Base-by-base conservation (phyloP, 2,329 filamentous ascomycete genomes). In the Gnomoniopsis sp. region DNA sequence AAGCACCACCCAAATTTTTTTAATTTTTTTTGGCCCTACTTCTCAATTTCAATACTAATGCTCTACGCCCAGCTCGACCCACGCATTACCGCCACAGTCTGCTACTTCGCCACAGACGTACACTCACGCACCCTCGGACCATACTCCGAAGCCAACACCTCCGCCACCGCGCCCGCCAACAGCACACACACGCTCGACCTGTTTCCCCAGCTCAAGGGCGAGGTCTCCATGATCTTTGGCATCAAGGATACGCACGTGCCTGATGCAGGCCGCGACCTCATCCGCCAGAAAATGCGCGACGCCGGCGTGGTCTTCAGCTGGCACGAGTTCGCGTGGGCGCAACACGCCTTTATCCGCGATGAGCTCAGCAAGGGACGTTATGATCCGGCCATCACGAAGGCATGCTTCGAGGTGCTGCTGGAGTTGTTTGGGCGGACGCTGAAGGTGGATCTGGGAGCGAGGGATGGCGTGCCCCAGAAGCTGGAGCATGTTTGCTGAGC, bases 291-390 rank as follows among this genome's bases (percentile, higher is more conserved):
- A 62, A 79, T 96, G 66, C 86, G 93, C 66, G 90, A 91, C 22
- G 85, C 87, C 6, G 88, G 88, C 11, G 82, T 88, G 6, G 79
- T 82, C 11, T 93, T 93, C 68, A 88, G 85, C 69, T 96, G 91
- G 71, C 91, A 95, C 74, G 93, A 97, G 76, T 86, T 90, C 64
- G 90, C 91, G n/a, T 93, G 91, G 86, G 92, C 93, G 3, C 93
- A 96, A 74, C 93, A 96, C 77, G 93, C 93, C 6, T 97, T 97
- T 70, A 96, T 97, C 71, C 83, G 93, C 19, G 93, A 97, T 69
- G 93, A 97, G 77, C 78, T 95, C 60, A 92, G 89, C 73, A 96
- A 96, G 76, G 93, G 92, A n/a, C 82, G 93, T 26, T 97, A 96
- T 69, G 93, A 97, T 71, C 90, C 93, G 1, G 91, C 90, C 21